Evolutionary conservation across 805 yeast species (phyloP).

Genomic region (Sporopachydermia quercuum): DNA sequence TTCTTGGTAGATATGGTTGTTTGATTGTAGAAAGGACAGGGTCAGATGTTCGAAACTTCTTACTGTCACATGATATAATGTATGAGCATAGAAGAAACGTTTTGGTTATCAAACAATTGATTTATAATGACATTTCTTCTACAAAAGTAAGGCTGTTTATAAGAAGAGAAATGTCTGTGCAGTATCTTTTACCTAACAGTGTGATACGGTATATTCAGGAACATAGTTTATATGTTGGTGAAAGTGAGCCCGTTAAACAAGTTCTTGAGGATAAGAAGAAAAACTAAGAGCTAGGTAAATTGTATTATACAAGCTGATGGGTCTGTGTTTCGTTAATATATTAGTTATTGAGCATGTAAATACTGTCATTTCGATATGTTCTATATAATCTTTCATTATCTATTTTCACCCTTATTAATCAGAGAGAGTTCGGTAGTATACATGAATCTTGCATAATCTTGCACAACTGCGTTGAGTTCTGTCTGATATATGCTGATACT

Average conservation of each 20-base stretch:
- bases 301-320: no score
- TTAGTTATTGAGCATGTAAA: no score
- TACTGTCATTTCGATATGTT: no score
- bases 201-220: constrained; percentile 93
- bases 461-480: no score
- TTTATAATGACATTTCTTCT: constrained; percentile 90
- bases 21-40: constrained; percentile 95
- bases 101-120: constrained; percentile 86
- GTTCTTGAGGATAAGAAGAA: constrained; percentile 23
- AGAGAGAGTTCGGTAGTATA: no score
- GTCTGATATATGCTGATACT: no score
- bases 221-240: constrained; percentile 70
- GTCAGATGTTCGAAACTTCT: constrained; percentile 82
- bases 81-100: constrained; percentile 91
- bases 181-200: constrained; percentile 81
- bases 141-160: constrained; percentile 88
- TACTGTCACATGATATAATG: constrained; percentile 91
- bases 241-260: constrained; percentile 88
- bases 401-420: no score
- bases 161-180: constrained; percentile 93
- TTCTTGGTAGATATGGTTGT: constrained; percentile 91
- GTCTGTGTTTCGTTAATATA: no score
- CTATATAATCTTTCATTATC: no score
- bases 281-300: no score
- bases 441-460: no score